These are phyloP conservation scores for Thermomyces lanuginosus DNA, from an alignment of 2,329 filamentous ascomycete genomes.

Conservation along the genomic window DNA sequence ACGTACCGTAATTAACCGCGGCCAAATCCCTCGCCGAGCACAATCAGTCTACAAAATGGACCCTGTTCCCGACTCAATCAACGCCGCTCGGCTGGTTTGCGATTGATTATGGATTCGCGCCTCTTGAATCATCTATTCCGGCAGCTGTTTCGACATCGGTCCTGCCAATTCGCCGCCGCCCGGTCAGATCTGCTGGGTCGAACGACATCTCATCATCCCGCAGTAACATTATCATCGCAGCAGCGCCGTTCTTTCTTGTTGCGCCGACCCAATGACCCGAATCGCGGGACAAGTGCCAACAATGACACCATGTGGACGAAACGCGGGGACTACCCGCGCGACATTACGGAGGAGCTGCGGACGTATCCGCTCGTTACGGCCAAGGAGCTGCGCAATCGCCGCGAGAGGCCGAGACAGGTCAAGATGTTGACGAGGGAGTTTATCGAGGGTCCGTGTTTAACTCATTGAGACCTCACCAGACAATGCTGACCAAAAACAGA, in stretches of 20 bases:
- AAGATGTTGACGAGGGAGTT: slow-evolving; percentile 98
- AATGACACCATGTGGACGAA: slow-evolving; percentile 73
- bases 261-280: slow-evolving; percentile 17
- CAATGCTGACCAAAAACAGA: slow-evolving; percentile 36
- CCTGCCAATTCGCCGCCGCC: too few species aligned
- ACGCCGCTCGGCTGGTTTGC: too few species aligned
- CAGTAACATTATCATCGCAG: slow-evolving; percentile 11
- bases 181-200: too few species aligned
- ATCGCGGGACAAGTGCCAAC: slow-evolving; percentile 23
- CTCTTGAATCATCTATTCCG: slow-evolving; percentile 63
- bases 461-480: neutral
- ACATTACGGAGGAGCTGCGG: slow-evolving; percentile 66
- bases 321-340: slow-evolving; percentile 55
- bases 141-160: slow-evolving; percentile 48
- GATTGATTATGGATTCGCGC: slow-evolving; percentile 89
- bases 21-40: slow-evolving; percentile 6
- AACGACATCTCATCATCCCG: slow-evolving; percentile 3
- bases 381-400: slow-evolving; percentile 54
- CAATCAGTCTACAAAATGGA: slow-evolving; percentile 8
- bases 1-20: slow-evolving; percentile 16
- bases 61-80: too few species aligned
- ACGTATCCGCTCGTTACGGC: slow-evolving; percentile 73
- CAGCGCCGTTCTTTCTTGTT: slow-evolving; percentile 23
- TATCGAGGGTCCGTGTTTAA: slow-evolving; percentile 56
- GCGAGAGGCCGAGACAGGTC: slow-evolving; percentile 64